phyloP scores from a whole-genome alignment of 768 basidiomycete genomes.

The Amanita rubescens region DNA sequence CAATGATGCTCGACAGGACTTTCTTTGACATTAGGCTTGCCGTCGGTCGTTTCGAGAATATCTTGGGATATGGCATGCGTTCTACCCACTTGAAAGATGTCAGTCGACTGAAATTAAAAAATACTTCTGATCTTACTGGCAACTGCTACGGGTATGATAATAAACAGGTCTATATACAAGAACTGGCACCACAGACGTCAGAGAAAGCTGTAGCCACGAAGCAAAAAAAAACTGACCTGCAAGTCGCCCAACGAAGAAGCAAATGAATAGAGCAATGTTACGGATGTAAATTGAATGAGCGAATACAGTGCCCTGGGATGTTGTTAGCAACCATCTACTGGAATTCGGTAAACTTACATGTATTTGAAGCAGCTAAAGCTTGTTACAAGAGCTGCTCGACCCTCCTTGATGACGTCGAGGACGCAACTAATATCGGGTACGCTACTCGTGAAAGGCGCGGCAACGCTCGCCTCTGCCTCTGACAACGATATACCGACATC shows the following conservation, averaged over 20 bases:
- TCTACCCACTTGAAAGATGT: conserved; percentile 69
- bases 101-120: conserved; percentile 3
- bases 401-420: conserved; percentile 94
- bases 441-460: conserved; percentile 93
- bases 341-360: conserved; percentile 57
- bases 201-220: conserved; percentile 7
- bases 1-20: conserved; percentile 87
- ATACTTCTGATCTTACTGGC: conserved; percentile 58
- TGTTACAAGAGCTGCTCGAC: conserved; percentile 90
- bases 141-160: conserved; percentile 95
- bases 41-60: conserved; percentile 87
- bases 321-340: conserved; percentile 8
- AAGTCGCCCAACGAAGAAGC: conserved; percentile 96
- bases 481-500: conserved; percentile 96
- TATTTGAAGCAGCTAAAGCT: conserved; percentile 99
- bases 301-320: conserved; percentile 88
- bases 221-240: conserved; percentile 48
- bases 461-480: conserved; percentile 97
- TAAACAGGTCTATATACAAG: conserved; percentile 94
- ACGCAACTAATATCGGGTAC: conserved; percentile 95
- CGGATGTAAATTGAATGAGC: conserved; percentile 97
- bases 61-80: conserved; percentile 83
- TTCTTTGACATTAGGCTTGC: conserved; percentile 94
- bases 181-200: conserved; percentile 47
- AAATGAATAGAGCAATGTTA: conserved; percentile 92